Percentiles rank a stretch among this genome's conserved stretches.
Conservation (phyloP, 2,329 filamentous ascomycete species). For the Corynespora cassiicola region DNA sequence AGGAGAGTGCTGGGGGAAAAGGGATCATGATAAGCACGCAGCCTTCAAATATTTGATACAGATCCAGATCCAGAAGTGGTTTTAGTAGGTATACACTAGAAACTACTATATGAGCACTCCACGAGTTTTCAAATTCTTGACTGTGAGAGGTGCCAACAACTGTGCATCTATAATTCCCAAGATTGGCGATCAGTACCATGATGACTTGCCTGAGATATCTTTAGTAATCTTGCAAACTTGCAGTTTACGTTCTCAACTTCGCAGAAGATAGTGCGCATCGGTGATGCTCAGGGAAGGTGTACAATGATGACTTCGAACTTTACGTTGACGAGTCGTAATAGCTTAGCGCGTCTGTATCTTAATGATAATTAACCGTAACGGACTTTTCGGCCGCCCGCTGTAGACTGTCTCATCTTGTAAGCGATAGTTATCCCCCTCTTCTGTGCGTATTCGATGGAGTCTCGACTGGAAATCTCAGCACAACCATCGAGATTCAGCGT, state of each 20-base stretch:
- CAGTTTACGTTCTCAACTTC: neutral
- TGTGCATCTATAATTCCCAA: neutral
- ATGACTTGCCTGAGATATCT: conserved; percentile 18
- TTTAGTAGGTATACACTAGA: too few relatives aligned
- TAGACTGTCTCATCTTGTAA: conserved; percentile 6
- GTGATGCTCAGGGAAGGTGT: conserved; percentile 4
- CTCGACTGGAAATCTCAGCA: conserved; percentile 37
- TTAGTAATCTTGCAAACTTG: neutral
- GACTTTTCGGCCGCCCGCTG: conserved; percentile 13
- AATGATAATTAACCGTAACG: conserved; percentile 13
- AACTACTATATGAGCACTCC: neutral
- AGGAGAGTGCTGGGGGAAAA: too few relatives aligned
- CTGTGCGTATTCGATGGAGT: conserved; percentile 49
- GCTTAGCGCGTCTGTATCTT: too few relatives aligned
- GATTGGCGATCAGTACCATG: conserved; percentile 8
- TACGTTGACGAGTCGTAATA: conserved; percentile 1
- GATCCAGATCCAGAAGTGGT: too few relatives aligned
- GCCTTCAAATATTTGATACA: too few relatives aligned
- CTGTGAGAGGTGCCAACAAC: too few relatives aligned
- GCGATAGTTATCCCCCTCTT: conserved; percentile 28
- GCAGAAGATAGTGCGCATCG: conserved; percentile 2
- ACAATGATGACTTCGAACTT: too few relatives aligned
- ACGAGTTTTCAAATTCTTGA: too few relatives aligned
- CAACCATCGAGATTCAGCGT: conserved; percentile 45
- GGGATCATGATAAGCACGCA: too few relatives aligned